Conservation (phyloP, 2,329 filamentous ascomycete species). For the Alternaria triticina region DNA sequence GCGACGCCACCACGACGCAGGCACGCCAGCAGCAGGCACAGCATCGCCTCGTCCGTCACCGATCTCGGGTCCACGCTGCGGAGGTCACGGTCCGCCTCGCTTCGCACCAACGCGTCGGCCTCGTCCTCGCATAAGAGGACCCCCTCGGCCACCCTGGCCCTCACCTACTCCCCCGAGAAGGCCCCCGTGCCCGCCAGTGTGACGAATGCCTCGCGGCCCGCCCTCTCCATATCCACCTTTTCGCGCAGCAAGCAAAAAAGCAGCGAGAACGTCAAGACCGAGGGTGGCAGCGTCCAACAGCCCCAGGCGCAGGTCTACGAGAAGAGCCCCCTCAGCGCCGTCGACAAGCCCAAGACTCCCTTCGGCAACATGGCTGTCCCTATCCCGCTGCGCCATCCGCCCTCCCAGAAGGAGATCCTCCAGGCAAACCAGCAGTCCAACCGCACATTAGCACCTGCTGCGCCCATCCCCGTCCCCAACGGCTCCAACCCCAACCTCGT, state of each 20-base stretch:
- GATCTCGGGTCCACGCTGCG: constrained; percentile 50
- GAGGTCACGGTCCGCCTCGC: constrained; percentile 49
- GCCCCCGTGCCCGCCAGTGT: constrained; percentile 24
- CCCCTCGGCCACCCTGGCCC: constrained; percentile 44
- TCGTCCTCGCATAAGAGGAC: constrained; percentile 44
- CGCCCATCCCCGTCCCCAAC: constrained; percentile 41
- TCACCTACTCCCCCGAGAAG: constrained; percentile 47
- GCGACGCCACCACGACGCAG: constrained; percentile 37
- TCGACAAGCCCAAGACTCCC: constrained; percentile 44
- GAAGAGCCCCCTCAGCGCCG: constrained; percentile 41
- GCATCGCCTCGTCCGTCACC: constrained; percentile 44
- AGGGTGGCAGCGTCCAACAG: not conserved
- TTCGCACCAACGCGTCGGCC: constrained; percentile 48
- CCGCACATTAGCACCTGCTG: constrained; percentile 34
- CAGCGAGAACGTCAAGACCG: constrained; percentile 40
- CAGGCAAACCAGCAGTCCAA: constrained; percentile 27
- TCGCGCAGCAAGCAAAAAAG: constrained; percentile 45
- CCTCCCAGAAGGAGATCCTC: constrained; percentile 37
- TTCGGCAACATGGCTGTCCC: constrained; percentile 38
- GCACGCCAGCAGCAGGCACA: constrained; percentile 38
- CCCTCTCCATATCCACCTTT: constrained; percentile 49
- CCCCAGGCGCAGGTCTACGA: constrained; percentile 26
- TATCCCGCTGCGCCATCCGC: constrained; percentile 33
- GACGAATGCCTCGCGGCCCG: constrained; percentile 35
- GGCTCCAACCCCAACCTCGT: constrained; percentile 60